phyloP scores from a whole-genome alignment of 148 eudicot species.

The Cornus controversa region DNA sequence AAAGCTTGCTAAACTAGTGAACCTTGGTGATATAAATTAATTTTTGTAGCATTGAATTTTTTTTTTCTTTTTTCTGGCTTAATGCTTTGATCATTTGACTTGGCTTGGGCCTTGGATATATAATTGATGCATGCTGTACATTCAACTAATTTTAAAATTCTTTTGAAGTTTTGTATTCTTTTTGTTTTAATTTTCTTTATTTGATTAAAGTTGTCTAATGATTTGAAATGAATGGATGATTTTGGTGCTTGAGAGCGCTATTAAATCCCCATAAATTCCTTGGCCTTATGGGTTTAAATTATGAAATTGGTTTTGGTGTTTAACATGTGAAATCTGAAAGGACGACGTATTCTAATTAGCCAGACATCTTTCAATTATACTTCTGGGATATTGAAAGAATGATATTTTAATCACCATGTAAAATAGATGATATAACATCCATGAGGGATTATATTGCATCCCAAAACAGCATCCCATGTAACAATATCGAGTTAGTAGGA shows the following conservation, averaged over 20 bases:
- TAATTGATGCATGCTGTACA: not conserved
- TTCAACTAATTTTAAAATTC: too few species aligned
- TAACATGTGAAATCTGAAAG: not conserved
- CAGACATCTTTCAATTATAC: not conserved
- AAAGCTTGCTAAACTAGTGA: too few species aligned
- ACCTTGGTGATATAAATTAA: not conserved
- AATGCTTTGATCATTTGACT: not conserved
- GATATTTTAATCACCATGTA: not conserved
- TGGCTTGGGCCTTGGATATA: not conserved
- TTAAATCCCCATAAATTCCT: too few species aligned
- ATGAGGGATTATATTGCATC: too few species aligned
- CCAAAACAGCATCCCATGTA: too few species aligned
- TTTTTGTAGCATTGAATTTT: too few species aligned
- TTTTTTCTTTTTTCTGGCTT: not conserved
- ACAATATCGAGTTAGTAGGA: too few species aligned
- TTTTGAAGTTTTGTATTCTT: too few species aligned
- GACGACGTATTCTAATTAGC: not conserved
- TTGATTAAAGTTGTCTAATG: too few species aligned
- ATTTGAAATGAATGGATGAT: too few species aligned
- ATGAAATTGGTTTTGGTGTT: not conserved
- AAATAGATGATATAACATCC: not conserved
- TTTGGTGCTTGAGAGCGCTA: too few species aligned
- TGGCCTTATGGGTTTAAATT: not conserved
- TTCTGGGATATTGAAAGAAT: not conserved
- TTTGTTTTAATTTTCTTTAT: too few species aligned